Conservation (phyloP, 306 rosid species). For the Senna siamea region DNA sequence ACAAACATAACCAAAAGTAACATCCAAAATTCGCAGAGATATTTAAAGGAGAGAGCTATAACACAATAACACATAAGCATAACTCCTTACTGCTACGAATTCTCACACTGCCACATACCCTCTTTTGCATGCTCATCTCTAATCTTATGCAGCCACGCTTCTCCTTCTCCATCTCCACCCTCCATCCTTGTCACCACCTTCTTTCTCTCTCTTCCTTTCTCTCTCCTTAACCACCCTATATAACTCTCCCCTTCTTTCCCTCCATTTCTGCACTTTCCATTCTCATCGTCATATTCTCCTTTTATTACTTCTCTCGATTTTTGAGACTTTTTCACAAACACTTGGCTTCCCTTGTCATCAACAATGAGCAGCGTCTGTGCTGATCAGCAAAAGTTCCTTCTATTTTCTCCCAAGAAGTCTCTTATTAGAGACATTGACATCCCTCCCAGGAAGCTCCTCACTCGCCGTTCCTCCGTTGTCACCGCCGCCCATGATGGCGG, state of each 20-base stretch:
- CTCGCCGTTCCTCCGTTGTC: conserved; percentile 32
- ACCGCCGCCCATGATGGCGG: conserved; percentile 14
- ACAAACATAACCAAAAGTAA: conserved; percentile 4
- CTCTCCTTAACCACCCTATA: conserved; percentile 45
- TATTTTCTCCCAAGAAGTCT: conserved; percentile 48
- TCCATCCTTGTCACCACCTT: conserved; percentile 43
- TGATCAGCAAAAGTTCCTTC: conserved; percentile 56
- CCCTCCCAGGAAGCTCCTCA: conserved; percentile 85
- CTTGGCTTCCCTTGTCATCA: not conserved
- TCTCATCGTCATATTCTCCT: not conserved
- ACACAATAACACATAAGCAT: conserved; percentile 31
- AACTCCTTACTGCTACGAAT: conserved; percentile 8
- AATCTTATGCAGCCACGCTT: conserved; percentile 73
- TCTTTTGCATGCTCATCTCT: conserved; percentile 76
- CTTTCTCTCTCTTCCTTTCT: not conserved
- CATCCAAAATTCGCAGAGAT: too few relatives aligned
- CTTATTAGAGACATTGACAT: conserved; percentile 52
- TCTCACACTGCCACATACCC: conserved; percentile 78
- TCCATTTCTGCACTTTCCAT: conserved; percentile 23
- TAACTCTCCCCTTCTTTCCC: conserved; percentile 43
- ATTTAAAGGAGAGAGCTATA: conserved; percentile 16
- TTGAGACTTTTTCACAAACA: not conserved
- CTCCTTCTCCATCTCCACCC: conserved; percentile 44
- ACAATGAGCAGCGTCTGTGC: conserved; percentile 62
- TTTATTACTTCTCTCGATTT: not conserved